phyloP scores from a whole-genome alignment of 495 filamentous ascomycete genomes.

The Penicillium parvum region DNA sequence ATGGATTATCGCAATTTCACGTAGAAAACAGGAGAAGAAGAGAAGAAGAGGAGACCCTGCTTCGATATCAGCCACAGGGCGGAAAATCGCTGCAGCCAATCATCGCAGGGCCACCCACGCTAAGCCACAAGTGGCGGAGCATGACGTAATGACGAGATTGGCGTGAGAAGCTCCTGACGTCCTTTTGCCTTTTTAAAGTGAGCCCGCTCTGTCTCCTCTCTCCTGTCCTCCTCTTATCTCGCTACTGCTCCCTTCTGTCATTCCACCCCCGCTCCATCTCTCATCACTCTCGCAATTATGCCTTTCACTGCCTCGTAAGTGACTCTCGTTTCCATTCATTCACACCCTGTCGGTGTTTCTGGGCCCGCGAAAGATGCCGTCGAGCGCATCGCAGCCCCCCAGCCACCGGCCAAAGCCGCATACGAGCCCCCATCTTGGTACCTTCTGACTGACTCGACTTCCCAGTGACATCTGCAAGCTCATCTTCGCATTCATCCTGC shows the following conservation, averaged over 20 bases:
- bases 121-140: constrained; percentile 18
- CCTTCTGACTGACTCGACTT: constrained; percentile 4
- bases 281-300: constrained; percentile 38
- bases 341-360: too few species aligned
- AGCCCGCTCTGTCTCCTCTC: constrained; percentile 14
- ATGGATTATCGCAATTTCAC: constrained; percentile 4
- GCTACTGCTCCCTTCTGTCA: not conserved
- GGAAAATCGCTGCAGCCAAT: too few species aligned
- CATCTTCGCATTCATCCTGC: constrained; percentile 80
- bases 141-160: constrained; percentile 26
- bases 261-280: not conserved
- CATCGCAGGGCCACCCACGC: too few species aligned
- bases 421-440: constrained; percentile 29
- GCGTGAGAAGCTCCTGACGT: constrained; percentile 2
- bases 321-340: not conserved
- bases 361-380: too few species aligned
- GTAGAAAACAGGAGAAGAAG: not conserved
- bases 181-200: constrained; percentile 16
- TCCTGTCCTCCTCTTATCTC: not conserved
- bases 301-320: constrained; percentile 63
- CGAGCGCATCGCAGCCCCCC: too few species aligned
- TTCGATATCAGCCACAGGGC: not conserved
- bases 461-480: constrained; percentile 87
- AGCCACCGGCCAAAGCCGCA: constrained; percentile 57
- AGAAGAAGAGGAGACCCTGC: not conserved